Evolutionary conservation across 75 land plant genomes (phyloP).

Genomic region (Isoetes taiwanensis): DNA sequence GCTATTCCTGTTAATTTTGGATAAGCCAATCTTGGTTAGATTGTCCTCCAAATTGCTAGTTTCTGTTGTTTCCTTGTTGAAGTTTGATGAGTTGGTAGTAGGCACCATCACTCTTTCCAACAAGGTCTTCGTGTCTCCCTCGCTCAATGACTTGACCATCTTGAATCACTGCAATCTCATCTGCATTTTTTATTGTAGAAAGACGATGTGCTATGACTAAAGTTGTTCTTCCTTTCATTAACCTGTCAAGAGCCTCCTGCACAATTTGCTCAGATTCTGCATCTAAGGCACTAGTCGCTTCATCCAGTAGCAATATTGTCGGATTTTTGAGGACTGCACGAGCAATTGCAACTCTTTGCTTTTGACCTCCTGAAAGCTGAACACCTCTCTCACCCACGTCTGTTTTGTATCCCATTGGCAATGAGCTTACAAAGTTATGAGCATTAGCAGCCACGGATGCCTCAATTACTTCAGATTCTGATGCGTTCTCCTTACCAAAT

Average conservation of each 20-base stretch:
- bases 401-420: not conserved
- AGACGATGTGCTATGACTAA: not conserved
- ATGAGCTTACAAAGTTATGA: not conserved
- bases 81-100: not conserved
- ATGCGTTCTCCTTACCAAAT: not conserved
- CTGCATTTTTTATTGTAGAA: conserved; percentile 3
- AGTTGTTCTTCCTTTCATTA: not conserved
- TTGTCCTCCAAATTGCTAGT: too few relatives aligned
- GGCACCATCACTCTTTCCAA: not conserved
- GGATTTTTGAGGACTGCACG: conserved; percentile 1
- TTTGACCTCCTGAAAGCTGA: conserved; percentile 5
- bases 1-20: too few relatives aligned
- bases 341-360: conserved; percentile 3
- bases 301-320: not conserved
- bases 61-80: not conserved
- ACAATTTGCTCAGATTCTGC: conserved; percentile 1
- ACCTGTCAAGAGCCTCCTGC: not conserved
- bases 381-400: conserved; percentile 1
- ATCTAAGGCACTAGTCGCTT: not conserved
- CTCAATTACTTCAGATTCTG: not conserved
- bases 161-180: not conserved
- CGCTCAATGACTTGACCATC: not conserved
- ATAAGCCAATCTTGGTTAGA: too few relatives aligned
- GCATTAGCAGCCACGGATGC: not conserved
- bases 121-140: not conserved